Base-by-base conservation (phyloP, 1,284 basidiomycete species). In the Stygiomarasmius scandens region DNA sequence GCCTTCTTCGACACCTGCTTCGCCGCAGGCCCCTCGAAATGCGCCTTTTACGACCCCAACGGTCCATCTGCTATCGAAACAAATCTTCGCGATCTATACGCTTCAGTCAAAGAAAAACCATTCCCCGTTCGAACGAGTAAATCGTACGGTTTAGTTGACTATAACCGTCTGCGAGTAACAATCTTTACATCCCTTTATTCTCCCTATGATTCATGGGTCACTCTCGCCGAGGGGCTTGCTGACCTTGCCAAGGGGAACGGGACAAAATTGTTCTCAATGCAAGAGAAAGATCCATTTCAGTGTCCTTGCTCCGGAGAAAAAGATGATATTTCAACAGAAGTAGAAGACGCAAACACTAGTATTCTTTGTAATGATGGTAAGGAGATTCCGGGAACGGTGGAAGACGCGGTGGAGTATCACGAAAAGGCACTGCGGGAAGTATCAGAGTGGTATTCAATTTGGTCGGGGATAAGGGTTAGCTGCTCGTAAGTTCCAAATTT, bases 1-100 rank as follows among this genome's bases (percentile, higher is more conserved):
- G 48, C 56, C 3, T 70, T 72, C 55, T 69, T 64, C 51, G 64
- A 62, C 16, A 61, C 57, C 25, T 71, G 71, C 48, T 58, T 57
- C 36, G 49, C 51, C 8, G 68, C 63, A 1, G 70, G 68, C 4
- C 67, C 66, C 8, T 54, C 53, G 23, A 10, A 41, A 9, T 71
- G 70, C 45, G 25, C 66, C 20, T 72, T 72, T 60, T 68, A 68
- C 48, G 68, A 68, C 48, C 67, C 63, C 0, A 64, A 64, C 3
- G n/a, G 14, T 41, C 61, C 69, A 3, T 56, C 52, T 11, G 57
- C 58, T 8, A 71, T 71, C 22, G 58, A 60, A 2, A 56, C 61
- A 20, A 71, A 68, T 38, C 63, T 71, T 19, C 29, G 29, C 19
- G 19, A 24, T 9, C 41, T 66, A 12, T 60, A 58, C 46, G 34